phyloP scores from a whole-genome alignment of 2,329 filamentous ascomycete species.

The Exutisphaerella laricina region DNA sequence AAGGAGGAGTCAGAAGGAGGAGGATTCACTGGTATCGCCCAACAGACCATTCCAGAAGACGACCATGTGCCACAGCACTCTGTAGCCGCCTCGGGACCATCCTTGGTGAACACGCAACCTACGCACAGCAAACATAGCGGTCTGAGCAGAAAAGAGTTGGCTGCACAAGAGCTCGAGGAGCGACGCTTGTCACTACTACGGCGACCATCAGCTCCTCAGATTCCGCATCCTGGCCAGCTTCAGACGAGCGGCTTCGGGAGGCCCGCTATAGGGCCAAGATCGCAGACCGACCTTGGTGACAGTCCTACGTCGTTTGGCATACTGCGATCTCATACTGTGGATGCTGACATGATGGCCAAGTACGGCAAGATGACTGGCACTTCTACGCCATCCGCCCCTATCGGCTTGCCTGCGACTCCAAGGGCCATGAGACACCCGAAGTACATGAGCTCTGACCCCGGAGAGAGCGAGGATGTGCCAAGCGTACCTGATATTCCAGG shows the following conservation, averaged over 20 bases:
- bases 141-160: constrained; percentile 41
- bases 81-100: constrained; percentile 7
- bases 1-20: neutral
- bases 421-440: constrained; percentile 81
- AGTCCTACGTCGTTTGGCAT: constrained; percentile 38
- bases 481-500: constrained; percentile 54
- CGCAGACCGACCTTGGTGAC: constrained; percentile 40
- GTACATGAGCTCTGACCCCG: constrained; percentile 56
- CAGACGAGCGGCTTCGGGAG: constrained; percentile 28
- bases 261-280: constrained; percentile 35
- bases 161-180: constrained; percentile 79
- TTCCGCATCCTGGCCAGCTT: constrained; percentile 64
- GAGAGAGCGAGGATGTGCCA: constrained; percentile 44
- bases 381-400: constrained; percentile 49
- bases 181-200: constrained; percentile 77
- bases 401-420: constrained; percentile 85
- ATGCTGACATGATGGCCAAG: constrained; percentile 47
- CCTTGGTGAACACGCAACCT: constrained; percentile 19
- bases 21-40: neutral
- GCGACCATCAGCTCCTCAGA: constrained; percentile 70
- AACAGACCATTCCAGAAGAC: constrained; percentile 4
- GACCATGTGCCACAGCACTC: constrained; percentile 2
- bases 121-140: constrained; percentile 4
- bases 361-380: constrained; percentile 33
- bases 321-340: constrained; percentile 60